Base-by-base conservation (phyloP, 169 alveolate genomes). In the Cryptosporidium muris region DNA sequence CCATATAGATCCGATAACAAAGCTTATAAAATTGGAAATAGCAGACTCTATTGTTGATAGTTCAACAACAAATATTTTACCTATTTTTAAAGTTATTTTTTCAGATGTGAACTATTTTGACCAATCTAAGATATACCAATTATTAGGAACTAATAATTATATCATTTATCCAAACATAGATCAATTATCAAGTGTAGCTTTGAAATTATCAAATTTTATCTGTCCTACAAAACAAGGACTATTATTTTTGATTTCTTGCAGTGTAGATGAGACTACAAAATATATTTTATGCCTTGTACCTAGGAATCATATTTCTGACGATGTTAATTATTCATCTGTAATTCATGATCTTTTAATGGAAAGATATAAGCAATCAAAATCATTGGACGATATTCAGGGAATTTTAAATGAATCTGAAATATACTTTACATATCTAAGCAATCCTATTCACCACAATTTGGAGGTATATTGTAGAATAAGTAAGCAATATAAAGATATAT, bases 271-370 rank as follows among this genome's bases (percentile, higher is more conserved):
- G 25, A 25, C 25, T 25, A 25, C 25, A 0, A 25, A 25, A 25
- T 25, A 25, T 25, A 25, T 25, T 25, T 25, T 25, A 25, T 25
- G 25, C 25, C 25, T 25, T 45, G 66, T 74, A 0, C 12, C 85
- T 48, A 74, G 51, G 34, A 37, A 16, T 38, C 14, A 56, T 40
- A 74, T 74, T 12, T 74, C 85, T 36, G 85, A 74, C n/a, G 47
- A 43, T 37, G 60, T 58, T 3, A 43, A 54, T 4, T 58, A 74
- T 38, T 74, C 85, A 2, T 40, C 25, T 16, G 34, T 7, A 36
- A 54, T 74, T 16, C 60, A 37, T 43, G 5, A 45, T 4, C n/a
- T 74, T 34, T n/a, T 74, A 5, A 9, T 3, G 25, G 48, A 53
- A 40, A 25, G 43, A n/a, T 74, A 62, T 45, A 25, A 14, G 25